Conservation (phyloP, 2,329 filamentous ascomycete genomes). For the Botrytis galanthina region DNA sequence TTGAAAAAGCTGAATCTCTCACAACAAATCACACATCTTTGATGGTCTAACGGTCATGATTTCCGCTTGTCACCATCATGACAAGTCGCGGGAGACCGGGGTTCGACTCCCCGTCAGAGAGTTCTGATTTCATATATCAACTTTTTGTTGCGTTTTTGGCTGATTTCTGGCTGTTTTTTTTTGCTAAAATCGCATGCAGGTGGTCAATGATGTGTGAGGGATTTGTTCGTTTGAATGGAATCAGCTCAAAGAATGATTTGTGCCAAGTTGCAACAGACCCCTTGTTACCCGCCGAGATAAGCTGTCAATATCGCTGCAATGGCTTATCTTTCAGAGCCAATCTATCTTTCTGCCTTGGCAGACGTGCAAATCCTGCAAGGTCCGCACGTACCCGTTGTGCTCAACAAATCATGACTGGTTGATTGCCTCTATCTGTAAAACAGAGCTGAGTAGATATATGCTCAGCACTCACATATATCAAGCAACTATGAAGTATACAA, state of each 20-base stretch:
- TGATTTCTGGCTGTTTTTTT: too few species aligned
- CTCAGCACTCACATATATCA: neutral
- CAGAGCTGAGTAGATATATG: neutral
- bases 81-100: slow-evolving; percentile 31
- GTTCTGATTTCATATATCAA: neutral
- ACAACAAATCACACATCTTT: slow-evolving; percentile 23
- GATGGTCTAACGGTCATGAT: slow-evolving; percentile 41
- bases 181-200: too few species aligned
- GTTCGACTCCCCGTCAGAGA: slow-evolving; percentile 28
- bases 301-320: neutral
- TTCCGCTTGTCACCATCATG: slow-evolving; percentile 37
- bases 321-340: neutral
- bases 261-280: neutral
- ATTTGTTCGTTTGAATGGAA: too few species aligned
- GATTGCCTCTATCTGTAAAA: neutral
- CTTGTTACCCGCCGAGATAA: neutral
- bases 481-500: neutral
- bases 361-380: neutral
- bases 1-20: rapidly evolving
- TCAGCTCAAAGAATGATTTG: neutral
- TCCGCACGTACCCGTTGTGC: neutral
- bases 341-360: neutral
- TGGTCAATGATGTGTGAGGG: too few species aligned
- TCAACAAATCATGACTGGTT: neutral
- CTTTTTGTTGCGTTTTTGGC: too few species aligned